Conservation (phyloP, 345 rosid genomes). For the Alliaria petiolata region DNA sequence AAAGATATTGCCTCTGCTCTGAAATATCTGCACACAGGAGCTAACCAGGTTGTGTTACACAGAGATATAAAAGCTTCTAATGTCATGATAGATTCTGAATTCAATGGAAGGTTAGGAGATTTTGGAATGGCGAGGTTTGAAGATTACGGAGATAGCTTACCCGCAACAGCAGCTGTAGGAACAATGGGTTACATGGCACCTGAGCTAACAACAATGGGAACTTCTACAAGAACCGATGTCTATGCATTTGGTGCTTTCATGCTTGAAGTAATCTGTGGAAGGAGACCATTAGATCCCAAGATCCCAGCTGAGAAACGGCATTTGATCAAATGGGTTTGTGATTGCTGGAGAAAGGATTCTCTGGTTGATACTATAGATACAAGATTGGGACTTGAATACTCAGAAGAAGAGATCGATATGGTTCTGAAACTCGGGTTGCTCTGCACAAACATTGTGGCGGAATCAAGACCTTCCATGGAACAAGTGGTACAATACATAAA, state of each 20-base stretch:
- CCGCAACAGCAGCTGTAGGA: conserved; percentile 71
- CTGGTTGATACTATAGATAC: conserved; percentile 34
- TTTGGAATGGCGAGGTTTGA: conserved; percentile 84
- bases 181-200: conserved; percentile 62
- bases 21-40: conserved; percentile 43
- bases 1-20: conserved; percentile 40
- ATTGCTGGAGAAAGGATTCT: conserved; percentile 32
- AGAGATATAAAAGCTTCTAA: conserved; percentile 52
- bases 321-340: conserved; percentile 37
- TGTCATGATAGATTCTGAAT: conserved; percentile 44
- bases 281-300: conserved; percentile 61
- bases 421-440: conserved; percentile 45
- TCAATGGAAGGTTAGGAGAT: conserved; percentile 76
- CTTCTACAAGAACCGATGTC: conserved; percentile 36
- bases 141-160: conserved; percentile 55
- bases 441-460: conserved; percentile 30
- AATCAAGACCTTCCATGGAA: conserved; percentile 39
- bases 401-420: conserved; percentile 31
- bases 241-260: conserved; percentile 43
- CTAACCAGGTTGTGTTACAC: conserved; percentile 47
- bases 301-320: not conserved
- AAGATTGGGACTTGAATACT: conserved; percentile 26
- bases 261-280: conserved; percentile 45
- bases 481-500: conserved; percentile 35
- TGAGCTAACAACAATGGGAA: conserved; percentile 36